Base-by-base conservation (phyloP, 2,329 filamentous ascomycete species). In the Aquanectria penicillioides region DNA sequence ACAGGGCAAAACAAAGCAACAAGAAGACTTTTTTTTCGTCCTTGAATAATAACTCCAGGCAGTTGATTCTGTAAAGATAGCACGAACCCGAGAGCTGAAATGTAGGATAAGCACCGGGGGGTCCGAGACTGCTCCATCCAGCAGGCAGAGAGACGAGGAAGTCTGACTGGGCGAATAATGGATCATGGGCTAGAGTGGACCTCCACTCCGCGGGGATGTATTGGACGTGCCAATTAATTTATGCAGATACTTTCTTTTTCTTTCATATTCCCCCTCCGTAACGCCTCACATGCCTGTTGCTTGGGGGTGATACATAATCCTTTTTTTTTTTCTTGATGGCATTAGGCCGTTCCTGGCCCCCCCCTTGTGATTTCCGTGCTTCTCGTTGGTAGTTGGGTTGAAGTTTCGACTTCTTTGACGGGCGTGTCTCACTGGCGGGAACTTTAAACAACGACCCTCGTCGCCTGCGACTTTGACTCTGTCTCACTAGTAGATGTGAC, bases 1-100 rank as follows among this genome's bases (percentile, higher is more conserved):
- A 33, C 25, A n/a, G 17, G 13, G 17, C 23, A 29, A 46, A 46
- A 46, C 50, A 46, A 54, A 46, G 50, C 50, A 47, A 46, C 11
- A 29, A 18, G 31, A 31, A 20, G 5, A 17, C 18, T 10, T 31
- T 36, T n/a, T n/a, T n/a, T n/a, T n/a, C n/a, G n/a, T n/a, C n/a
- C n/a, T n/a, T n/a, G n/a, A n/a, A n/a, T n/a, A n/a, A n/a, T n/a
- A n/a, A n/a, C n/a, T n/a, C n/a, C n/a, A n/a, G n/a, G n/a, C n/a
- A n/a, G n/a, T n/a, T n/a, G n/a, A n/a, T n/a, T n/a, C n/a, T n/a
- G n/a, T n/a, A n/a, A n/a, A n/a, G n/a, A n/a, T n/a, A n/a, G n/a
- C n/a, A n/a, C n/a, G n/a, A 5, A 23, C 34, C 29, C 4, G 12
- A 15, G 12, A 41, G 25, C n/a, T 36, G 38, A 17, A 54, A 13